Evolutionary conservation across 225 moss, liverwort and hornwort species (phyloP).

Genomic region (Straminergon stramineum): DNA sequence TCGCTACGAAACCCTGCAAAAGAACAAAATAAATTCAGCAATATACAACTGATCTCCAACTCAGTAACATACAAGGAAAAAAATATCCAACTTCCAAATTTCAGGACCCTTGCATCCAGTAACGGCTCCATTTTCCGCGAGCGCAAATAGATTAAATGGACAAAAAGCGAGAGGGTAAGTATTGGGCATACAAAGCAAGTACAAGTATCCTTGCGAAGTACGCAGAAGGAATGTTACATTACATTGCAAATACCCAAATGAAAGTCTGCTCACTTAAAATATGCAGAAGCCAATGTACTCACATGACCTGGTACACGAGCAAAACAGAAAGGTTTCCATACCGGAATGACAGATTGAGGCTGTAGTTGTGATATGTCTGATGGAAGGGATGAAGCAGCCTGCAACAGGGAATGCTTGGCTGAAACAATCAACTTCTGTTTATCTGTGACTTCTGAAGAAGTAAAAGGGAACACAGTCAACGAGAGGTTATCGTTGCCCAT

Average conservation of each 20-base stretch:
- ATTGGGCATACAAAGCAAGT: not conserved
- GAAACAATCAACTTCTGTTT: slow-evolving; percentile 67
- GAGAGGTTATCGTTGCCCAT: not conserved
- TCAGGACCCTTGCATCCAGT: not conserved
- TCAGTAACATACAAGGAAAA: not conserved
- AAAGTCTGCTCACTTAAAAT: not conserved
- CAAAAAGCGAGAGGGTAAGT: not conserved
- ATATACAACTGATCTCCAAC: not conserved
- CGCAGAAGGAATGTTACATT: not conserved
- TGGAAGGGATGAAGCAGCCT: slow-evolving; percentile 60
- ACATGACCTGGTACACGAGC: not conserved
- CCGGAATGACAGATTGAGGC: slow-evolving; percentile 64
- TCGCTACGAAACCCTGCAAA: slow-evolving; percentile 71
- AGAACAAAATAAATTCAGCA: not conserved
- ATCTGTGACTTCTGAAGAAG: slow-evolving; percentile 47
- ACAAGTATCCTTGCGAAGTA: not conserved
- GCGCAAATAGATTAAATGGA: not conserved
- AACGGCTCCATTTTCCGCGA: not conserved
- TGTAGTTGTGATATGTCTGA: slow-evolving; percentile 82
- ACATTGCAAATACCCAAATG: not conserved
- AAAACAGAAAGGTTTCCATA: slow-evolving; percentile 3
- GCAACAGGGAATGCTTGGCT: slow-evolving; percentile 79
- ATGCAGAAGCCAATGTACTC: not conserved
- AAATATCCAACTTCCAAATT: not conserved
- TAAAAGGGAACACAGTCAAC: not conserved